Base-by-base conservation (phyloP, 139 green algal species). In the Klebsormidium nitens region DNA sequence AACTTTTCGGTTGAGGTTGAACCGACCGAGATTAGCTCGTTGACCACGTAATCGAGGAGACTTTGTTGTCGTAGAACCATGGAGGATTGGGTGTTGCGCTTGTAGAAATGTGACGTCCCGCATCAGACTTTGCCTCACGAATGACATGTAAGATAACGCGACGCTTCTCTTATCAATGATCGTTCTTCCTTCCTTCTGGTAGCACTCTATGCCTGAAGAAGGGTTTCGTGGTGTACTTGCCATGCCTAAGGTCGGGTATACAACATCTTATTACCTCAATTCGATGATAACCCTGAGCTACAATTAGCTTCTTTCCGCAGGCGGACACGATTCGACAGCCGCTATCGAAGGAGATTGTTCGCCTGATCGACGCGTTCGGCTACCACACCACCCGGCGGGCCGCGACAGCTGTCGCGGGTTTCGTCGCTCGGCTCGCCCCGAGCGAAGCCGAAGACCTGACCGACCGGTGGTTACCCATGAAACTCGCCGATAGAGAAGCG, bases 271-370 rank as follows among this genome's bases (percentile, higher is more conserved):
- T 26, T 50, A 8, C 42, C 42, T n/a, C n/a, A n/a, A n/a, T n/a
- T n/a, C n/a, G n/a, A n/a, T n/a, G n/a, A n/a, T n/a, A n/a, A 50
- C 14, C 42, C 42, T 26, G 11, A 14, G 11, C 14, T 8, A 8
- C 42, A 50, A 8, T 14, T 14, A 8, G 34, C 62, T 5, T 38
- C 62, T 17, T 66, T 38, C 42, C 19, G 65, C 62, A 57, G 44
- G 37, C 38, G 59, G 58, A 71, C 28, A 28, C 31, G 5, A 31
- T 57, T 59, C 66, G 62, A 34, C 59, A 74, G 60, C 28, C 44
- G 32, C 58, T 74, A 26, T 17, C 38, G 31, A 75, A 76, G 35
- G 62, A 76, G 39, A 23, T 72, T 8, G 66, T 36, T 69, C 23
- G 11, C 6, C 8, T 67, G 28, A 59, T 67, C 5, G 59, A 67